Percentiles rank a stretch among this genome's conserved stretches.
phyloP scores from a whole-genome alignment of 2,329 filamentous ascomycete genomes.

The Phaeoacremonium minimum region DNA sequence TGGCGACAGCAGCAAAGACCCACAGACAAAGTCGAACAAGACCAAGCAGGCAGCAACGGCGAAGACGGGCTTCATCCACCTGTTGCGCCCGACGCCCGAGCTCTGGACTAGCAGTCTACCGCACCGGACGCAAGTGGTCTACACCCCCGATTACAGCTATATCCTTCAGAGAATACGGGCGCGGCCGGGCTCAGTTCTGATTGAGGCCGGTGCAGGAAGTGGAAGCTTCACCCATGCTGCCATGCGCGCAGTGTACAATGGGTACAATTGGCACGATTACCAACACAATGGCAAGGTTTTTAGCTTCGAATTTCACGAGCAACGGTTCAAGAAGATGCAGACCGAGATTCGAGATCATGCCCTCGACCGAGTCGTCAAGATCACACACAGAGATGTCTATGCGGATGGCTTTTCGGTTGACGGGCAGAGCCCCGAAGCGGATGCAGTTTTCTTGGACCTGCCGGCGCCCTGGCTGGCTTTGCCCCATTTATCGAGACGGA shows the following conservation, averaged over 20 bases:
- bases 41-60: conserved; percentile 39
- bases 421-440: conserved; percentile 56
- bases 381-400: conserved; percentile 79
- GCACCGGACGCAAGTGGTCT: conserved; percentile 81
- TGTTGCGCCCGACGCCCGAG: conserved; percentile 76
- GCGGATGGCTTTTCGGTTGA: conserved; percentile 65
- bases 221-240: conserved; percentile 82
- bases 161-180: conserved; percentile 73
- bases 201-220: conserved; percentile 78
- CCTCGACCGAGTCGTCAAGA: conserved; percentile 60
- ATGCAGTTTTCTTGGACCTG: conserved; percentile 73
- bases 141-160: conserved; percentile 84
- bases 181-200: conserved; percentile 66
- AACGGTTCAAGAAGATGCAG: conserved; percentile 64
- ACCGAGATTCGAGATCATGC: conserved; percentile 67
- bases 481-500: conserved; percentile 63
- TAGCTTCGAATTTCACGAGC: conserved; percentile 78
- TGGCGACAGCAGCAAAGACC: not conserved
- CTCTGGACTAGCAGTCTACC: conserved; percentile 77
- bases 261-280: conserved; percentile 40
- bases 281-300: conserved; percentile 64
- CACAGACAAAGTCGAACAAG: conserved; percentile 12
- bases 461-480: conserved; percentile 79
- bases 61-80: conserved; percentile 69
- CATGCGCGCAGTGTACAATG: conserved; percentile 70